A percentile compares a stretch with the other conserved stretches of the same genome.
Evolutionary conservation across 2,329 filamentous ascomycete species (phyloP).

Genomic region (Onygenales sp.): DNA sequence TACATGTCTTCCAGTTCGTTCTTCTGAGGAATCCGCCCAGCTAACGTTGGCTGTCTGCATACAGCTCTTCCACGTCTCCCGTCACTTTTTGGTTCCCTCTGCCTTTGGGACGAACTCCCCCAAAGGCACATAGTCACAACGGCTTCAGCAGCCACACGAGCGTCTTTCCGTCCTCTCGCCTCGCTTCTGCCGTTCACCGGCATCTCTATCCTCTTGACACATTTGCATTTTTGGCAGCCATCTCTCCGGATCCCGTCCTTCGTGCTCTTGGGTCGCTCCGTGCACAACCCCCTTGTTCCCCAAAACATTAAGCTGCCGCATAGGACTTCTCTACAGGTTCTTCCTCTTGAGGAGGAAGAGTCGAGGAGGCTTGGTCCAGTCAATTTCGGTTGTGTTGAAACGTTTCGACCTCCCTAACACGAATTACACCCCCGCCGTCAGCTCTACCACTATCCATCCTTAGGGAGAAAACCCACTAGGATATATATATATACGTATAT

Average conservation of each 20-base stretch:
- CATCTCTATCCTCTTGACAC: conserved; percentile 39
- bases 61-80: background rate
- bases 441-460: background rate
- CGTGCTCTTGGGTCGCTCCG: conserved; percentile 30
- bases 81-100: background rate
- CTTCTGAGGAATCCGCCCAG: background rate
- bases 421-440: conserved; percentile 19
- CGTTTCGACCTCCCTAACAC: conserved; percentile 92
- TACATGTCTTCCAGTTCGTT: background rate
- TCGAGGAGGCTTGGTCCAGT: conserved; percentile 96
- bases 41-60: background rate
- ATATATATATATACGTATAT: background rate
- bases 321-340: conserved; percentile 96
- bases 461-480: background rate
- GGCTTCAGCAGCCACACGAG: conserved; percentile 26
- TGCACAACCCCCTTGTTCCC: conserved; percentile 42
- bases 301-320: conserved; percentile 89
- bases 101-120: conserved; percentile 28
- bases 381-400: conserved; percentile 71
- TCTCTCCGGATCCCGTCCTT: conserved; percentile 20
- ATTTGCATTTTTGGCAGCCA: conserved; percentile 33
- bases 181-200: conserved; percentile 26
- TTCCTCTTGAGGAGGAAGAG: conserved; percentile 99
- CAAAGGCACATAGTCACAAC: conserved; percentile 32
- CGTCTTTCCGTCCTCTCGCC: conserved; percentile 1